Evolutionary conservation across 139 green algal species (phyloP).

Genomic region (Volvox reticuliferus): DNA sequence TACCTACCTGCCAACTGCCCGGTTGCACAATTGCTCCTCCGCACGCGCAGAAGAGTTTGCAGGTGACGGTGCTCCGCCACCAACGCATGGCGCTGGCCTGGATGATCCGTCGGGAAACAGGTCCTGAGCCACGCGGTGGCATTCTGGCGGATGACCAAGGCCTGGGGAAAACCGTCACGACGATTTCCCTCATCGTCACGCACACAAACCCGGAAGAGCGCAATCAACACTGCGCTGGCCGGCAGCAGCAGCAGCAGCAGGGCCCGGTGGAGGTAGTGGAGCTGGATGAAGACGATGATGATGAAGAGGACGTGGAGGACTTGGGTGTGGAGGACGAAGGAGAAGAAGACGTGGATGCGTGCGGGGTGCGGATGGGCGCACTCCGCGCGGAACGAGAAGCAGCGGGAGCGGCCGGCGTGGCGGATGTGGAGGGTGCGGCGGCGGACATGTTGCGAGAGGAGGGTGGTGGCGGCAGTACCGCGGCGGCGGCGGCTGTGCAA

Average conservation of each 20-base stretch:
- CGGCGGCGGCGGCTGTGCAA: neutral
- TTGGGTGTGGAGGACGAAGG: conserved; percentile 45
- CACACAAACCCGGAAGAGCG: conserved; percentile 51
- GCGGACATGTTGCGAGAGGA: neutral
- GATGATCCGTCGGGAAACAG: conserved; percentile 77
- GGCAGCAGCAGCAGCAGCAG: neutral
- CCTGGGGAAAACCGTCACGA: conserved; percentile 89
- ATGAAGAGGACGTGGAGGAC: neutral
- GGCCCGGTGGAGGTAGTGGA: neutral
- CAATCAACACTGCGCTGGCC: neutral
- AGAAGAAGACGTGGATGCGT: conserved; percentile 25
- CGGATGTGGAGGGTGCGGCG: conserved; percentile 4
- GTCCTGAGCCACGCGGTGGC: conserved; percentile 64
- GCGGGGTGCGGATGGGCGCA: conserved; percentile 25
- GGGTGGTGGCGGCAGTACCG: neutral
- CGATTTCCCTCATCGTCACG: conserved; percentile 82
- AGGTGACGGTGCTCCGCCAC: conserved; percentile 68
- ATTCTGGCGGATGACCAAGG: conserved; percentile 90
- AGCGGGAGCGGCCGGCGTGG: conserved; percentile 9
- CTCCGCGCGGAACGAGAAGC: conserved; percentile 30
- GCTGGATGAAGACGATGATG: neutral
- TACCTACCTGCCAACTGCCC: neutral
- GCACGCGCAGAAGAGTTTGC: conserved; percentile 44
- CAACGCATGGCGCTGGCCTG: conserved; percentile 83
- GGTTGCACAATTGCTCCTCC: neutral